phyloP scores from a whole-genome alignment of 2,329 filamentous ascomycete species.

The Beauveria australis region DNA sequence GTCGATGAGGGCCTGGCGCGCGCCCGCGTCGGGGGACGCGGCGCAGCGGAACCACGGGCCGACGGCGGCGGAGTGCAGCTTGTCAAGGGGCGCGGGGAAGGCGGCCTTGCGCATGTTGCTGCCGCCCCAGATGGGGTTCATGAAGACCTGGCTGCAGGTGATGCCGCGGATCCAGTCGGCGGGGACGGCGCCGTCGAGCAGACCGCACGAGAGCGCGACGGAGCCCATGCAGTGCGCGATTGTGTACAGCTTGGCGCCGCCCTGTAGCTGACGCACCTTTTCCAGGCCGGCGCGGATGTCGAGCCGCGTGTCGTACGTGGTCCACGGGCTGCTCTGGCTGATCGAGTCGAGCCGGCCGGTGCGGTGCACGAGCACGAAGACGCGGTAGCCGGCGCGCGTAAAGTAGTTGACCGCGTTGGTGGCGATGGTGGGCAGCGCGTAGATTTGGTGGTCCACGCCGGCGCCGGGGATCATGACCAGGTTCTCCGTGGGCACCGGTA shows the following conservation, averaged over 20 bases:
- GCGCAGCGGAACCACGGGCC: background rate
- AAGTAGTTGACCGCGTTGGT: constrained; percentile 58
- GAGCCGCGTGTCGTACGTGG: constrained; percentile 50
- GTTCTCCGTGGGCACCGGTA: constrained; percentile 26
- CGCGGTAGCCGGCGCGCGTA: constrained; percentile 49
- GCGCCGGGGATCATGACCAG: constrained; percentile 56
- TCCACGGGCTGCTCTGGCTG: constrained; percentile 38
- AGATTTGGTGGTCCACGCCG: constrained; percentile 56
- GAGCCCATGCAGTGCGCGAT: constrained; percentile 58
- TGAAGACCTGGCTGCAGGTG: constrained; percentile 53
- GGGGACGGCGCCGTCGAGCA: constrained; percentile 54
- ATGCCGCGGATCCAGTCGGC: constrained; percentile 49
- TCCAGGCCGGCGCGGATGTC: constrained; percentile 50
- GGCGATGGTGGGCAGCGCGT: constrained; percentile 53
- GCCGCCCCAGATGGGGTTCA: constrained; percentile 50
- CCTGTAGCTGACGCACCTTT: constrained; percentile 36
- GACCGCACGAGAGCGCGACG: constrained; percentile 48
- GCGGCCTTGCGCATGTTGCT: constrained; percentile 54
- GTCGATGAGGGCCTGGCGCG: constrained; percentile 24
- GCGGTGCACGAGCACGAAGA: constrained; percentile 50
- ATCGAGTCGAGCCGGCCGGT: constrained; percentile 46
- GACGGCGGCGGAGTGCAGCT: background rate
- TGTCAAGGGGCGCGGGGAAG: constrained; percentile 37
- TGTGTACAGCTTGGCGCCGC: constrained; percentile 39
- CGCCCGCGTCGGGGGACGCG: background rate